Evolutionary conservation across 129 eudicot genomes (phyloP).

Genomic region (Tagetes erecta): DNA sequence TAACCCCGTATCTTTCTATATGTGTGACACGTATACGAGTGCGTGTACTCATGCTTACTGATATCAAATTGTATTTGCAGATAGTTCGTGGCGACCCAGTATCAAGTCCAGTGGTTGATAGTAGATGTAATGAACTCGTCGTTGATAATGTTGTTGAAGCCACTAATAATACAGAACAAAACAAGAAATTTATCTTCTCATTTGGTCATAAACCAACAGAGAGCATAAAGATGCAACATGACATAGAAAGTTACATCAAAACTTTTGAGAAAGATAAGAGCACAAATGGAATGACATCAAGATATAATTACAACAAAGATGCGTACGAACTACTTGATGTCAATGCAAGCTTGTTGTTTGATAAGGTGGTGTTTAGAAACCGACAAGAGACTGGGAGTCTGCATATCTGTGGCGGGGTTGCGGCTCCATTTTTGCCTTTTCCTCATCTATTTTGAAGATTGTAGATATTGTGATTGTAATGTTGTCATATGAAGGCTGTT

Average conservation of each 20-base stretch:
- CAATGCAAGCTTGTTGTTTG: constrained; percentile 56
- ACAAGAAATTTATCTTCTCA: constrained; percentile 46
- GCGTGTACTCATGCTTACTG: constrained; percentile 13
- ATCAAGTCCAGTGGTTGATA: constrained; percentile 39
- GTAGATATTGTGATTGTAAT: constrained; percentile 4
- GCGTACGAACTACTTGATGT: constrained; percentile 28
- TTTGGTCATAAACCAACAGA: constrained; percentile 42
- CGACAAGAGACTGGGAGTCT: constrained; percentile 69
- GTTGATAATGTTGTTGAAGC: constrained; percentile 22
- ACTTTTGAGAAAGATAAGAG: constrained; percentile 41
- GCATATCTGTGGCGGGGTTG: constrained; percentile 49
- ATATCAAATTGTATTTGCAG: constrained; percentile 30
- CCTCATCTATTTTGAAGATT: constrained; percentile 38
- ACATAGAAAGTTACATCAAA: constrained; percentile 47
- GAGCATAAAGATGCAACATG: constrained; percentile 41
- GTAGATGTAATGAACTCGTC: constrained; percentile 22
- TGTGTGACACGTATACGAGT: not conserved
- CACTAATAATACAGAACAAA: constrained; percentile 17
- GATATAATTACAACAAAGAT: constrained; percentile 27
- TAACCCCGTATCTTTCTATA: not conserved
- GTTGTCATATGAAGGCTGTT: not conserved
- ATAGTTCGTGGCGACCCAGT: constrained; percentile 32
- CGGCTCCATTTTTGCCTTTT: constrained; percentile 46
- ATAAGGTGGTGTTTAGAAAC: constrained; percentile 45
- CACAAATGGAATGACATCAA: constrained; percentile 15